phyloP scores from a whole-genome alignment of 2,329 filamentous ascomycete species.

The Phyllosticta citribraziliensis region DNA sequence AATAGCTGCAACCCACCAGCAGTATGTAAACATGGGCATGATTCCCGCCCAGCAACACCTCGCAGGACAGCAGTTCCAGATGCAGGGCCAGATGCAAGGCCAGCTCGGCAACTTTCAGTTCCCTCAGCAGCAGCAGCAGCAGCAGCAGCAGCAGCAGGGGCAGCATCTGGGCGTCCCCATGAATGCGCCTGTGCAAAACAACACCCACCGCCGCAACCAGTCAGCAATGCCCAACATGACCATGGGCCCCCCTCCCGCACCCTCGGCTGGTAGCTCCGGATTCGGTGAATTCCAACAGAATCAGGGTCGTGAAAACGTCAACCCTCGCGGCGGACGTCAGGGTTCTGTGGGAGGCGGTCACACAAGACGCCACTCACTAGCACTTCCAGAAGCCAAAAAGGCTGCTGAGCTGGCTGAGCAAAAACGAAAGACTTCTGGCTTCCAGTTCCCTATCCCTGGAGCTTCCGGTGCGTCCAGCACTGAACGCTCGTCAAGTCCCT shows the following conservation, averaged over 20 bases:
- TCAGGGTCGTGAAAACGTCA: conserved; percentile 57
- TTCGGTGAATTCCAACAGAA: conserved; percentile 65
- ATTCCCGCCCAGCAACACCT: conserved; percentile 77
- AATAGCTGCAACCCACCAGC: conserved; percentile 90
- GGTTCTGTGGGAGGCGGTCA: conserved; percentile 63
- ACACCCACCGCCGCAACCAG: conserved; percentile 93
- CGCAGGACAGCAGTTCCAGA: conserved; percentile 41
- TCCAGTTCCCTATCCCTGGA: conserved; percentile 81
- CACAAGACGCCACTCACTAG: conserved; percentile 87
- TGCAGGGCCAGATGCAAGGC: conserved; percentile 61
- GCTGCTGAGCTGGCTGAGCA: conserved; percentile 94
- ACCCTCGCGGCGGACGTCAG: conserved; percentile 58
- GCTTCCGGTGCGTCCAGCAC: conserved; percentile 43
- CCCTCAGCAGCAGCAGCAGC: conserved; percentile 49
- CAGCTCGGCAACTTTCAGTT: conserved; percentile 81
- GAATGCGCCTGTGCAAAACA: conserved; percentile 66
- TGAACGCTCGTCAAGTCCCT: conserved; percentile 48
- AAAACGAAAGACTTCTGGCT: conserved; percentile 86
- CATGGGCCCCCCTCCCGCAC: conserved; percentile 84
- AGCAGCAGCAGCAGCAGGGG: conserved; percentile 41
- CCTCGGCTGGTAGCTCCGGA: conserved; percentile 76
- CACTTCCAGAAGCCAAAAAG: conserved; percentile 92
- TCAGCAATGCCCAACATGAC: conserved; percentile 89
- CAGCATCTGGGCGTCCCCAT: conserved; percentile 58
- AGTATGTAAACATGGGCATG: conserved; percentile 97